These are phyloP conservation scores for Lyophyllum semitale DNA, from an alignment of 768 basidiomycete species.

Conservation along the genomic window DNA sequence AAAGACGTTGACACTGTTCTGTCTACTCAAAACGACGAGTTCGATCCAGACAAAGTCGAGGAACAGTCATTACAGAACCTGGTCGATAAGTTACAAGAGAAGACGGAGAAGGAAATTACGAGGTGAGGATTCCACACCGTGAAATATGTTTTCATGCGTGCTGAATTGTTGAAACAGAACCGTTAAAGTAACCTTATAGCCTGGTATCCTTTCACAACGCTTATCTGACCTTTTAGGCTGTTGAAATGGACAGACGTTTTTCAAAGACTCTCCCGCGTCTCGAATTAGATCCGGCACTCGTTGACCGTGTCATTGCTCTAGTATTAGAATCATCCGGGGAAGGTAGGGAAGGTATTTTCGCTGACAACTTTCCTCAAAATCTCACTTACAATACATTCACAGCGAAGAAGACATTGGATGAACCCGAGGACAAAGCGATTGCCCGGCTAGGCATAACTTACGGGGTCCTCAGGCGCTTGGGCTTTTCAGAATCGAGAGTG, in stretches of 20 bases:
- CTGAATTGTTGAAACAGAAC: constrained; percentile 23
- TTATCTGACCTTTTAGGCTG: constrained; percentile 45
- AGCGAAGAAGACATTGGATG: constrained; percentile 45
- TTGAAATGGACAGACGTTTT: constrained; percentile 80
- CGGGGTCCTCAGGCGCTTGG: constrained; percentile 76
- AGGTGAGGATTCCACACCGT: constrained; percentile 42
- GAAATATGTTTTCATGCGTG: not conserved
- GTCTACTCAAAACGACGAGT: constrained; percentile 25
- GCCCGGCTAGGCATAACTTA: constrained; percentile 77
- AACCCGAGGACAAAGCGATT: constrained; percentile 71
- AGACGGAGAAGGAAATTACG: constrained; percentile 81
- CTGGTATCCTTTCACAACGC: not conserved
- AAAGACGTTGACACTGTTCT: constrained; percentile 5
- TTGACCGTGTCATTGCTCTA: constrained; percentile 61
- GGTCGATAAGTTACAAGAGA: constrained; percentile 85
- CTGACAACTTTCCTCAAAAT: not conserved
- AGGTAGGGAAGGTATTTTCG: constrained; percentile 32
- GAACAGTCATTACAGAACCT: constrained; percentile 66
- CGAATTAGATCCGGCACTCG: constrained; percentile 59
- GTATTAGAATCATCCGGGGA: constrained; percentile 37
- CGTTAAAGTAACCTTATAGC: constrained; percentile 32
- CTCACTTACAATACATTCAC: constrained; percentile 10
- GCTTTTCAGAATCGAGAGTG: constrained; percentile 70
- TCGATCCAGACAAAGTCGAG: constrained; percentile 41
- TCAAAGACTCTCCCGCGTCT: constrained; percentile 63